These are phyloP conservation scores for Bryopsis sp. DNA, from an alignment of 139 green algal genomes.

Conservation along the genomic window DNA sequence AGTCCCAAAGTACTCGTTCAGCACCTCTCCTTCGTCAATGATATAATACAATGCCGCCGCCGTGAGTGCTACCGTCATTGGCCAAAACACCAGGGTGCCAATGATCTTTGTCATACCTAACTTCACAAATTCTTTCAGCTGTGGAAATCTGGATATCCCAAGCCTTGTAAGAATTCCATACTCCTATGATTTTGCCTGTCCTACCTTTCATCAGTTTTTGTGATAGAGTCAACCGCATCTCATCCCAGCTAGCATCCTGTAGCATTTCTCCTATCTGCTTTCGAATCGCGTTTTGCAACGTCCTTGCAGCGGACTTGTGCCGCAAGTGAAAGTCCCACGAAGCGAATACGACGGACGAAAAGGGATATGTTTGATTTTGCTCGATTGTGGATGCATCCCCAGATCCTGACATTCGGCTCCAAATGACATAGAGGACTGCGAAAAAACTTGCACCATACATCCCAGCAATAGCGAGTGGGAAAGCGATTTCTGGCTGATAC, in stretches of 20 bases:
- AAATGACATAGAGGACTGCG: constrained; percentile 26
- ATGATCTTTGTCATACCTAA: constrained; percentile 19
- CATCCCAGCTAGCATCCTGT: constrained; percentile 23
- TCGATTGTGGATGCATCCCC: constrained; percentile 25
- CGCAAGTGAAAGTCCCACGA: constrained; percentile 36
- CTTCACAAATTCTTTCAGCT: too few species aligned
- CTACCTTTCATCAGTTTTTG: constrained; percentile 6
- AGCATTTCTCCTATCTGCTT: constrained; percentile 37
- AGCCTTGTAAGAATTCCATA: not conserved
- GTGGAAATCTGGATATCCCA: too few species aligned
- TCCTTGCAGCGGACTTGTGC: constrained; percentile 16
- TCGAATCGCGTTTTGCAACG: constrained; percentile 27
- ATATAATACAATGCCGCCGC: constrained; percentile 22
- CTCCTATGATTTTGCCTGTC: not conserved
- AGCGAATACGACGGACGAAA: constrained; percentile 32
- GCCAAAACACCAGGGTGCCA: constrained; percentile 27
- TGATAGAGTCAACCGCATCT: constrained; percentile 6
- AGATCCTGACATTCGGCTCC: constrained; percentile 22
- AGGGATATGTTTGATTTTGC: constrained; percentile 29
- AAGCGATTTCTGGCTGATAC: constrained; percentile 25
- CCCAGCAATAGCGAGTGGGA: constrained; percentile 20
- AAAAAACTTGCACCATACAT: constrained; percentile 25
- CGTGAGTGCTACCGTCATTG: constrained; percentile 20
- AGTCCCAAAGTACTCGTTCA: constrained; percentile 22
- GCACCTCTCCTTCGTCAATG: constrained; percentile 19